A percentile compares a stretch with the other conserved stretches of the same genome.
Evolutionary conservation across 306 rosid species (phyloP).

Genomic region (Prunus armeniaca): DNA sequence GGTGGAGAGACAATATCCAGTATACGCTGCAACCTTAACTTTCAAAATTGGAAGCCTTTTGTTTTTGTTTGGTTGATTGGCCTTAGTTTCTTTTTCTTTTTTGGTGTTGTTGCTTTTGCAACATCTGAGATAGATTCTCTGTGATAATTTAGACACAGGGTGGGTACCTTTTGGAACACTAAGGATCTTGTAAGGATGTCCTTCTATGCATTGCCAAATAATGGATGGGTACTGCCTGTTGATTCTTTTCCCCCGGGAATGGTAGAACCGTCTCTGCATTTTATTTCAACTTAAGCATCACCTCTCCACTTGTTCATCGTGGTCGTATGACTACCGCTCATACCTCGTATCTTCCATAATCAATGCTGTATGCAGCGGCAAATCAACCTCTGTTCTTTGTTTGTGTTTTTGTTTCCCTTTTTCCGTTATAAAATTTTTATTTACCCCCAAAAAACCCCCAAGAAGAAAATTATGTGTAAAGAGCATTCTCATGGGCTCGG

Average conservation of each 20-base stretch:
- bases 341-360: too few species aligned
- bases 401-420: too few species aligned
- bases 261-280: slow-evolving; percentile 5
- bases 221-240: slow-evolving; percentile 43
- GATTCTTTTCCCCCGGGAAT: slow-evolving; percentile 40
- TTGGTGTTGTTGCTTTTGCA: slow-evolving; percentile 32
- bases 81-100: slow-evolving; percentile 20
- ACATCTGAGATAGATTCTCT: slow-evolving; percentile 40
- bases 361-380: too few species aligned
- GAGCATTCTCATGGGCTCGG: too few species aligned
- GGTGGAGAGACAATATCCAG: slow-evolving; percentile 44
- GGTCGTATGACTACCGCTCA: too few species aligned
- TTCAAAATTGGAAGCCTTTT: slow-evolving; percentile 37
- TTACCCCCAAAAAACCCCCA: too few species aligned
- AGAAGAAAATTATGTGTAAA: too few species aligned
- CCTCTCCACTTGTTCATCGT: too few species aligned
- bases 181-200: slow-evolving; percentile 30
- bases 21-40: slow-evolving; percentile 34
- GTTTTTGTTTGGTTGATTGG: slow-evolving; percentile 42
- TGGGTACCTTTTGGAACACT: slow-evolving; percentile 34
- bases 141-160: slow-evolving; percentile 43
- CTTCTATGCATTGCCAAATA: slow-evolving; percentile 47
- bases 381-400: too few species aligned
- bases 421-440: too few species aligned
- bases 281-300: too few species aligned